Evolutionary conservation across 352 stramenopile genomes (phyloP).

Genomic region (Phytopythium litorale): DNA sequence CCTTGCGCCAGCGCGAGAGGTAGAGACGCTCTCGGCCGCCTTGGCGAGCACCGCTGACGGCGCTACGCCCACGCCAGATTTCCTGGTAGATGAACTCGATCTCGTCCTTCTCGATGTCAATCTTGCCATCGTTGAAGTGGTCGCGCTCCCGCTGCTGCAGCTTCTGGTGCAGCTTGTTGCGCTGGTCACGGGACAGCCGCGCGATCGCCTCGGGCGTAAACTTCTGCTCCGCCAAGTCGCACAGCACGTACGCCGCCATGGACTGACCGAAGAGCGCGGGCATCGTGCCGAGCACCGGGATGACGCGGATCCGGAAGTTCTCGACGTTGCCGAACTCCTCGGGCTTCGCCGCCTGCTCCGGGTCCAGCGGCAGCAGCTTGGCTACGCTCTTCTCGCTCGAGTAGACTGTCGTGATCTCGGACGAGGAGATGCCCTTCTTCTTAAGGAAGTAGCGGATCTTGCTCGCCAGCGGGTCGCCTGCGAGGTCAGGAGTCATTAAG

Average conservation of each 20-base stretch:
- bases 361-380: constrained; percentile 94
- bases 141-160: constrained; percentile 72
- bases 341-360: constrained; percentile 86
- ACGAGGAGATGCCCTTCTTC: constrained; percentile 66
- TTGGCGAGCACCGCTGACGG: constrained; percentile 63
- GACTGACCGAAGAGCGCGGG: constrained; percentile 98
- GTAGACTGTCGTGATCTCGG: constrained; percentile 87
- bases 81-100: constrained; percentile 88
- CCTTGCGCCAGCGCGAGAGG: constrained; percentile 78
- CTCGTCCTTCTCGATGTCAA: constrained; percentile 81
- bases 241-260: constrained; percentile 94
- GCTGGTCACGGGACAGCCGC: constrained; percentile 75
- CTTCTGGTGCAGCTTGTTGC: constrained; percentile 85
- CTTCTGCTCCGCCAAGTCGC: constrained; percentile 89
- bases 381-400: constrained; percentile 95
- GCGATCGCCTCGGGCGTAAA: constrained; percentile 75
- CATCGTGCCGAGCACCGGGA: constrained; percentile 93
- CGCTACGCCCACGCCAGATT: constrained; percentile 77
- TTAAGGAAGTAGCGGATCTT: constrained; percentile 95
- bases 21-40: constrained; percentile 76
- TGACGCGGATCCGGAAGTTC: constrained; percentile 95
- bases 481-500: background rate
- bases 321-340: constrained; percentile 95
- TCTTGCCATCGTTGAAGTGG: constrained; percentile 47
- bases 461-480: constrained; percentile 92